Conservation (phyloP, 495 filamentous ascomycete species). For the Tuber indicum region DNA sequence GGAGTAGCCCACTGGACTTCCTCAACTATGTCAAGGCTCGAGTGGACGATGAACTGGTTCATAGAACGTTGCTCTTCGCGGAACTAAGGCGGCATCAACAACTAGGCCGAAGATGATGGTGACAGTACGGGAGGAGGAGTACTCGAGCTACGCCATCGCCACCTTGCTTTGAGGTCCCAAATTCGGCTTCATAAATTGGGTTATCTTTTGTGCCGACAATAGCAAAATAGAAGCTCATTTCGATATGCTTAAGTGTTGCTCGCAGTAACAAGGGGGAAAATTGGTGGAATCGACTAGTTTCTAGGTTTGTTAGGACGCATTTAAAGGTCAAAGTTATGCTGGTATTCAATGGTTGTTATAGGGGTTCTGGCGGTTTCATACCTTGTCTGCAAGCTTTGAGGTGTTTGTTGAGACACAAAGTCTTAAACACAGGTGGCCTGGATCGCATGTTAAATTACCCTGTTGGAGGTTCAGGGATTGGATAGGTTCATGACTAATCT, state of each 20-base stretch:
- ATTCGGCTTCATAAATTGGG: slow-evolving; percentile 90
- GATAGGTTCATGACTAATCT: slow-evolving; percentile 15
- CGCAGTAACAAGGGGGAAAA: neutral
- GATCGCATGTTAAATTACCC: neutral
- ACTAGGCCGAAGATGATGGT: neutral
- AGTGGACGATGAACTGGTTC: slow-evolving; percentile 96
- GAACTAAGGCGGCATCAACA: slow-evolving; percentile 48
- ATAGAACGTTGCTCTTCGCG: slow-evolving; percentile 76
- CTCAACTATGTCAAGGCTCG: slow-evolving; percentile 84
- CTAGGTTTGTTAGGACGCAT: neutral
- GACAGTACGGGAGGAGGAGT: slow-evolving; percentile 18
- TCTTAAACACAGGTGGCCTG: neutral
- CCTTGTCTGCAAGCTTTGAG: neutral
- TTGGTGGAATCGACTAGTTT: neutral
- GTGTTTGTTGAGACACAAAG: neutral
- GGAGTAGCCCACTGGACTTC: slow-evolving; percentile 75
- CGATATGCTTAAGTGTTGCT: slow-evolving; percentile 17
- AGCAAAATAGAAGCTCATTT: slow-evolving; percentile 94
- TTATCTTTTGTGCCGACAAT: slow-evolving; percentile 91
- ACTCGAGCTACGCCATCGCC: slow-evolving; percentile 80
- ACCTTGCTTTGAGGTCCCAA: slow-evolving; percentile 89
- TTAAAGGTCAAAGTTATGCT: neutral
- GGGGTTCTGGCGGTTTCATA: neutral
- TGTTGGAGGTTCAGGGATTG: neutral
- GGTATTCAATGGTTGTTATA: neutral